Evolutionary conservation across 2,329 filamentous ascomycete species (phyloP), one percentile per base, ranked within the genome.

Genomic region (Dendryphion nanum): DNA sequence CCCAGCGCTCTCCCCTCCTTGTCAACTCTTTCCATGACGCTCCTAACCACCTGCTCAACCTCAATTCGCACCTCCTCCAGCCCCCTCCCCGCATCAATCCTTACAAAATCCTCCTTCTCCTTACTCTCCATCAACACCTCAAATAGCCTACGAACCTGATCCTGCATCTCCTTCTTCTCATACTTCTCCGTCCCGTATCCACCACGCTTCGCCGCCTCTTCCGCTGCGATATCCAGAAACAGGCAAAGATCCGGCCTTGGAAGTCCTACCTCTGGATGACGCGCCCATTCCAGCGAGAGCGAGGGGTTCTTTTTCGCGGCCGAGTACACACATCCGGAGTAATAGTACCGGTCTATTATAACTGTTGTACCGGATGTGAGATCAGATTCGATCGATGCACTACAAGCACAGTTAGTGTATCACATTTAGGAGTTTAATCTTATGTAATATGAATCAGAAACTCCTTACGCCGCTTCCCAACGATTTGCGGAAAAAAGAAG

Each of bases 271-370:
- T 97, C 93, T 1, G 90, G 88, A 13, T 82, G 77, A 51, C 87
- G 82, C 6, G 89, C 89, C 90, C 93, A 98, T 0, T 77, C 68
- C 0, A 96, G 72, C 0, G 77, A 71, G 10, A 96, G 75, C 2
- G 72, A 65, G 0, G 83, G 79, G 51, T 87, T 88, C 30, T 80
- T 74, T 62, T 97, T 97, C 3, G 93, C 91, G 0, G 89, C 88
- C 17, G 84, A 89, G 71, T 97, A 98, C 34, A 96, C 89, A 40
- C 90, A 86, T 37, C 93, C 93, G 15, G 86, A 93, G 72, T 95
- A 91, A 63, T 94, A 95, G 71, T 97, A 98, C 33, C 93, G 83
- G 66, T 98, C 93, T 50, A 91, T 83, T 26, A 98, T 74, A 20
- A 98, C 76, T 0, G 81, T 93, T 15, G 76, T 82, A 6, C 91